Evolutionary conservation across 225 moss, liverwort and hornwort species (phyloP).

Genomic region (Polytrichum formosum): DNA sequence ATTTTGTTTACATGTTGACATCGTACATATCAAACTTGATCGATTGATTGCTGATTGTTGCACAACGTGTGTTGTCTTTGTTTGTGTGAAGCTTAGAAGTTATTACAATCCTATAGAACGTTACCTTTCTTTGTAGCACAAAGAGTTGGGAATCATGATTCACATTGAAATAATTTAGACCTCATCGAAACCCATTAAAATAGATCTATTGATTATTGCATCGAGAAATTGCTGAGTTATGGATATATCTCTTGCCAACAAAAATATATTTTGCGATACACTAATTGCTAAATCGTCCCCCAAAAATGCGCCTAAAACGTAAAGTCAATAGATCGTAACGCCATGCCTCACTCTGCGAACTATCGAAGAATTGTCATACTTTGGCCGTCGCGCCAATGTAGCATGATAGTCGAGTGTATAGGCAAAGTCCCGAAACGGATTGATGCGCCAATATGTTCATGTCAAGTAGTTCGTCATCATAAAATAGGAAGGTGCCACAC

Average conservation of each 20-base stretch:
- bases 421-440: conserved; percentile 34
- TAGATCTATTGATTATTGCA: conserved; percentile 31
- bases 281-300: conserved; percentile 46
- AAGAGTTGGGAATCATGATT: conserved; percentile 31
- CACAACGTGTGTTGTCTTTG: conserved; percentile 28
- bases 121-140: conserved; percentile 14
- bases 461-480: conserved; percentile 43
- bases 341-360: conserved; percentile 51
- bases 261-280: conserved; percentile 24
- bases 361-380: conserved; percentile 53
- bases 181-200: conserved; percentile 30
- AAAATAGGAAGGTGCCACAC: conserved; percentile 51
- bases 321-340: conserved; percentile 41
- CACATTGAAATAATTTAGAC: conserved; percentile 31
- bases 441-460: conserved; percentile 53
- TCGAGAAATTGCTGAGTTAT: conserved; percentile 17
- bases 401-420: conserved; percentile 49
- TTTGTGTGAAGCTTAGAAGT: conserved; percentile 31
- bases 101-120: conserved; percentile 25
- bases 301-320: conserved; percentile 35
- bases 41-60: conserved; percentile 9
- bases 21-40: too few species aligned
- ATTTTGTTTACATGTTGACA: too few species aligned
- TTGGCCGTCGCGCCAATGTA: conserved; percentile 68
- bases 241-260: conserved; percentile 36